These are phyloP conservation scores for Wickerhamiella allomyrinae DNA, from an alignment of 805 yeast species.

Conservation along the genomic window DNA sequence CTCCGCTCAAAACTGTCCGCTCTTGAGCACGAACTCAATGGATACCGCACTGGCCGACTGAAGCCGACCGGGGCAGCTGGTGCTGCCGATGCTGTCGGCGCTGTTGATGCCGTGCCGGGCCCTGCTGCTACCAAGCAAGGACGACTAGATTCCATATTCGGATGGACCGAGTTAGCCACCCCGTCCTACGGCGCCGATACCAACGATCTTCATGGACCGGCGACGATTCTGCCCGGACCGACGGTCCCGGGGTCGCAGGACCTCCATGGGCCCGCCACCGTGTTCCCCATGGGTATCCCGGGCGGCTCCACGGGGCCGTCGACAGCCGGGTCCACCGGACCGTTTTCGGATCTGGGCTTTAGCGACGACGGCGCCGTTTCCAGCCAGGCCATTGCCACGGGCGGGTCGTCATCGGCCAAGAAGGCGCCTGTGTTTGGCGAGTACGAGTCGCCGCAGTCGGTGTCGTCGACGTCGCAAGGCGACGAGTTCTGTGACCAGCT, in stretches of 20 bases:
- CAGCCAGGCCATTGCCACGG: too few relatives aligned
- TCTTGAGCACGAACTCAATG: conserved; percentile 54
- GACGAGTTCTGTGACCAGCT: conserved; percentile 67
- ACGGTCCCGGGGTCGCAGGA: neutral
- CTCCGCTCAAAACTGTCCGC: conserved; percentile 63
- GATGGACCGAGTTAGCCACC: too few relatives aligned
- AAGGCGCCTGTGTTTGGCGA: neutral
- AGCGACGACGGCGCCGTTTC: too few relatives aligned
- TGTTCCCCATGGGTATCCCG: neutral
- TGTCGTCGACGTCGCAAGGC: conserved; percentile 1
- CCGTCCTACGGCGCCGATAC: neutral
- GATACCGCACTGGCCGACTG: conserved; percentile 32
- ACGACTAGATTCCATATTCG: too few relatives aligned
- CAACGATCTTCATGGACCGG: neutral
- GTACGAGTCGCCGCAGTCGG: neutral
- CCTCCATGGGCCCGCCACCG: conserved; percentile 2
- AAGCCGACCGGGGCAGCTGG: neutral
- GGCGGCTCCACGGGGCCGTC: neutral
- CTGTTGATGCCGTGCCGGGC: too few relatives aligned
- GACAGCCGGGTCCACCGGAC: too few relatives aligned
- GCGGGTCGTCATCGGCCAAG: too few relatives aligned
- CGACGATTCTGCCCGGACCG: neutral
- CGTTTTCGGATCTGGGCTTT: too few relatives aligned
- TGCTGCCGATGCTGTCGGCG: neutral
- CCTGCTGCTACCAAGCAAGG: too few relatives aligned